Percentiles rank a stretch among this genome's conserved stretches.
Conservation (phyloP, 306 rosid genomes). For the Casuarina glauca region DNA sequence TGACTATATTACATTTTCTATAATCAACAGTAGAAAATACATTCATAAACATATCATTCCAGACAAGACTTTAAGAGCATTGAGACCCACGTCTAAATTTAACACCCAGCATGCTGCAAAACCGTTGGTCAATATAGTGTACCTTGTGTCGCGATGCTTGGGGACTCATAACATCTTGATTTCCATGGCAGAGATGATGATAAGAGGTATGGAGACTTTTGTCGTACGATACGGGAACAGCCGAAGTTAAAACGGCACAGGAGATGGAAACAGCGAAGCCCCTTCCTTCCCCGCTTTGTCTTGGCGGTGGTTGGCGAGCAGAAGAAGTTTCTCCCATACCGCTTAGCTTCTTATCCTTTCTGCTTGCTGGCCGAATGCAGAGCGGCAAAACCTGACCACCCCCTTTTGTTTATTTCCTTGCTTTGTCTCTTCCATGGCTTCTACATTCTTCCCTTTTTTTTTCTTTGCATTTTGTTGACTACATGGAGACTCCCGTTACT, state of each 20-base stretch:
- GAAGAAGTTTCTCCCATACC: constrained; percentile 50
- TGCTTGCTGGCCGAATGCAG: constrained; percentile 29
- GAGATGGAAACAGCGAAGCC: too few species aligned
- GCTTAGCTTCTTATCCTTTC: constrained; percentile 43
- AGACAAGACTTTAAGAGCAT: too few species aligned
- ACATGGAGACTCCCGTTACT: constrained; percentile 17
- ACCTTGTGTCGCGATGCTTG: neutral
- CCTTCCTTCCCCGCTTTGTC: constrained; percentile 37
- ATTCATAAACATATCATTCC: too few species aligned
- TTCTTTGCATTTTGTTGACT: constrained; percentile 2
- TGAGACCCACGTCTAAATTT: too few species aligned
- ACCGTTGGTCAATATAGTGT: neutral
- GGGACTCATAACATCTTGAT: constrained; percentile 27
- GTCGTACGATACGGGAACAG: constrained; percentile 60
- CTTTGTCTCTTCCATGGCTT: constrained; percentile 23
- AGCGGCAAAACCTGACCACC: constrained; percentile 12
- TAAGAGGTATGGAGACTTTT: constrained; percentile 40
- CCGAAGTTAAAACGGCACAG: constrained; percentile 30
- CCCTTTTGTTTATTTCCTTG: constrained; percentile 4
- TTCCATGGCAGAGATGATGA: constrained; percentile 32
- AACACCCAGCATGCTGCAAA: neutral
- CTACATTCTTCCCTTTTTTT: neutral
- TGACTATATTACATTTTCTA: too few species aligned
- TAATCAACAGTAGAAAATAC: too few species aligned
- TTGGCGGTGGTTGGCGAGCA: constrained; percentile 72